These are phyloP conservation scores for Colletotrichum tropicale DNA, from an alignment of 2,329 filamentous ascomycete genomes.

Conservation along the genomic window DNA sequence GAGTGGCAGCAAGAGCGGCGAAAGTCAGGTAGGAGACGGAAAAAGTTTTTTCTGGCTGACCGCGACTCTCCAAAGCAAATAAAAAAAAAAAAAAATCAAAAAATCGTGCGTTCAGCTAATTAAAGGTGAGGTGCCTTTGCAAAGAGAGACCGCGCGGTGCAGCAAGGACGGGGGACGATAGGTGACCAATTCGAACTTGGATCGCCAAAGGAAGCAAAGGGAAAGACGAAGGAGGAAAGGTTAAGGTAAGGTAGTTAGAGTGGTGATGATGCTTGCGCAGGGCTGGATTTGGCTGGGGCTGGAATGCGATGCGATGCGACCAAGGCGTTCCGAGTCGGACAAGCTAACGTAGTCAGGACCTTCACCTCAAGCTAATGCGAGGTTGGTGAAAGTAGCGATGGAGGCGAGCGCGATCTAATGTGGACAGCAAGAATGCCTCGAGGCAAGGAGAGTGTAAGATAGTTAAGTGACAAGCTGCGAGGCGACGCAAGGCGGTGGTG, in stretches of 20 bases:
- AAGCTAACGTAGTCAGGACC: background rate
- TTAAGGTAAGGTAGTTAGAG: background rate
- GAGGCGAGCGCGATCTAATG: background rate
- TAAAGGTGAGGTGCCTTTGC: background rate
- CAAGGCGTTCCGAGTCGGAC: background rate
- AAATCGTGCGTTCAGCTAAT: background rate
- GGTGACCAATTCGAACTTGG: background rate
- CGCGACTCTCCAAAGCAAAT: background rate
- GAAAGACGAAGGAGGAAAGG: background rate
- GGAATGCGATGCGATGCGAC: background rate
- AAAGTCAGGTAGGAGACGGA: background rate
- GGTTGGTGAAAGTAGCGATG: background rate
- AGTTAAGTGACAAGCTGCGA: background rate
- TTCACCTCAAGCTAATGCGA: background rate
- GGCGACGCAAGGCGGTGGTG: background rate
- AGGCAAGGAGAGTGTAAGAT: background rate
- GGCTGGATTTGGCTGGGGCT: background rate
- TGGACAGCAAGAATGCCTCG: background rate
- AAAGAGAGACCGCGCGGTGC: background rate
- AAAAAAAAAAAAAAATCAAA: background rate
- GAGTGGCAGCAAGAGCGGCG: background rate
- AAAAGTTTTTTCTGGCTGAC: background rate
- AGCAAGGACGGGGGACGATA: background rate
- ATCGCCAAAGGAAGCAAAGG: background rate
- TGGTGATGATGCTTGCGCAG: background rate